Conservation (phyloP, 768 basidiomycete species). For the Naganishia onofrii region DNA sequence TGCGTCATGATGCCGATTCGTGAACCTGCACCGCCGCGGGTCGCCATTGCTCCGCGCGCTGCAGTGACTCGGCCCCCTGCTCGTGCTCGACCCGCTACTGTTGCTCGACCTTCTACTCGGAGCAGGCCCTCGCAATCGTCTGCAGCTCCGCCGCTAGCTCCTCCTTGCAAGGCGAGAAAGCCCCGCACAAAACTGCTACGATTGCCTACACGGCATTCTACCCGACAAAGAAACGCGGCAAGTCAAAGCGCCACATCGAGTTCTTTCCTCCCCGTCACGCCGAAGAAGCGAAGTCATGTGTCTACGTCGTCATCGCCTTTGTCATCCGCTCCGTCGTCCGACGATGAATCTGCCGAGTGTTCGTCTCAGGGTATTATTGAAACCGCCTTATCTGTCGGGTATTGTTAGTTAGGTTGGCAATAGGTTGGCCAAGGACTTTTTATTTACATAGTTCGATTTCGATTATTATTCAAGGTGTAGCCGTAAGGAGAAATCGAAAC, state of each 20-base stretch:
- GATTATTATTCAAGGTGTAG: neutral
- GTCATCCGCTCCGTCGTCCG: slow-evolving; percentile 13
- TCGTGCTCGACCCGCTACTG: neutral
- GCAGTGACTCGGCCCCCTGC: neutral
- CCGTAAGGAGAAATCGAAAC: neutral
- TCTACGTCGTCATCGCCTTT: slow-evolving; percentile 20
- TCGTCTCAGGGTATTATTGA: slow-evolving; percentile 15
- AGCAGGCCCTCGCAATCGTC: neutral
- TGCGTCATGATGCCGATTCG: neutral
- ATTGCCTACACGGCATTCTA: neutral
- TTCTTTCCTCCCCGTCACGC: neutral
- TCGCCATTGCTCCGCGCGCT: neutral
- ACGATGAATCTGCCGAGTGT: slow-evolving; percentile 10
- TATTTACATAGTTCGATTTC: slow-evolving; percentile 17
- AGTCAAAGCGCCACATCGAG: neutral
- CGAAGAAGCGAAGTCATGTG: slow-evolving; percentile 1
- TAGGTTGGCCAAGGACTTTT: neutral
- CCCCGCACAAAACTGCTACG: neutral
- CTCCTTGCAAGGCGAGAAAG: neutral
- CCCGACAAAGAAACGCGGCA: neutral
- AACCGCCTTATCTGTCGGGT: neutral
- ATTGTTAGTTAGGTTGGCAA: neutral
- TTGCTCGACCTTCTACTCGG: neutral
- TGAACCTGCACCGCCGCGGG: neutral
- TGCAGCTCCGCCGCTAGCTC: neutral